Conservation (phyloP, 495 filamentous ascomycete species). For the Tuber aestivum region DNA sequence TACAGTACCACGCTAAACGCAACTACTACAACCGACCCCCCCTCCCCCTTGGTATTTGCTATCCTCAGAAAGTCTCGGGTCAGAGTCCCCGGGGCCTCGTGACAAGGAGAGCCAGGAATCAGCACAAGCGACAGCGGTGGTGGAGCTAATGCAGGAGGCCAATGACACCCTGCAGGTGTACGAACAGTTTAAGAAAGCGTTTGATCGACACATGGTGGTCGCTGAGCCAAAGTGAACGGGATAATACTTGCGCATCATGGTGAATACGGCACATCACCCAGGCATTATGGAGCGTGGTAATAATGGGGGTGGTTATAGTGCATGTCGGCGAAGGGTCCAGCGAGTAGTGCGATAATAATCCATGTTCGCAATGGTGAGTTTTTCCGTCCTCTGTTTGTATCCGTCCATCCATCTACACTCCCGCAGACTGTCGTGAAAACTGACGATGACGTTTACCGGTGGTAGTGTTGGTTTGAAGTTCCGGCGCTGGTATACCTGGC, state of each 20-base stretch:
- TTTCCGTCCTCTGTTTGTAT: background rate
- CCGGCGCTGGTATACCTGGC: conserved; percentile 77
- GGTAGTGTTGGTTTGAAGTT: conserved; percentile 75
- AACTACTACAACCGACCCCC: too few species aligned
- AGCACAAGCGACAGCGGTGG: too few species aligned
- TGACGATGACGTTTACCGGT: conserved; percentile 17
- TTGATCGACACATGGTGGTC: too few species aligned
- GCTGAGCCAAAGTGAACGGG: background rate
- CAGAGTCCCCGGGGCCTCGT: too few species aligned
- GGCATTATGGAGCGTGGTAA: conserved; percentile 36
- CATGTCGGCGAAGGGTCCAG: conserved; percentile 25
- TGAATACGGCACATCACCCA: conserved; percentile 31
- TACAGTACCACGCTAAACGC: too few species aligned
- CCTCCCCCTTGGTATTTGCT: too few species aligned
- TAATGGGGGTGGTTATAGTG: conserved; percentile 29
- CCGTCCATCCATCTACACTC: background rate
- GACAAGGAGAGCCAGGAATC: too few species aligned
- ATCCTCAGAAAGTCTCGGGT: too few species aligned
- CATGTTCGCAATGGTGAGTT: conserved; percentile 41
- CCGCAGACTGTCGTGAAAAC: background rate
- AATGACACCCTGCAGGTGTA: too few species aligned
- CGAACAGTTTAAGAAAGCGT: too few species aligned
- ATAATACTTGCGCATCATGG: conserved; percentile 28
- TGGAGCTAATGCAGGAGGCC: too few species aligned
- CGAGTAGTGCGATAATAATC: conserved; percentile 31